Conservation (phyloP, 768 basidiomycete genomes). For the Panaeolus cyanescens region DNA sequence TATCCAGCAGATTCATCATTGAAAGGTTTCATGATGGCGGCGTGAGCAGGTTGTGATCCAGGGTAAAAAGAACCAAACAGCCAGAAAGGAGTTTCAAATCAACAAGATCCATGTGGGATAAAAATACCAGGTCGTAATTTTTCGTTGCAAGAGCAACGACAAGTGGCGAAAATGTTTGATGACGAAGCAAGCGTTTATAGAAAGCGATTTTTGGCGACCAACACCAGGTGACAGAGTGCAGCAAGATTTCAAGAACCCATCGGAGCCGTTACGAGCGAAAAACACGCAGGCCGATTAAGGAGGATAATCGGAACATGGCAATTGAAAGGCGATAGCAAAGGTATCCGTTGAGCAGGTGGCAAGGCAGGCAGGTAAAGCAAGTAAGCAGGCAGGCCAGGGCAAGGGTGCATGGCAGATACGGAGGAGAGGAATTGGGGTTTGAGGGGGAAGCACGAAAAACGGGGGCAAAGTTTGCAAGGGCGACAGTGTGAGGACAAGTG, state of each 20-base stretch:
- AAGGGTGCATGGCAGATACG: not conserved
- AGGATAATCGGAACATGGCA: not conserved
- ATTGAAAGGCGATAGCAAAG: not conserved
- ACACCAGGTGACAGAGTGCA: not conserved
- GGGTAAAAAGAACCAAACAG: not conserved
- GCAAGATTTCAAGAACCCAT: not conserved
- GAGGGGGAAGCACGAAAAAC: conserved; percentile 7
- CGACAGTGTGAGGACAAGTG: not conserved
- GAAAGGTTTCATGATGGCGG: not conserved
- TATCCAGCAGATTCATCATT: not conserved
- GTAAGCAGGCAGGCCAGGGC: not conserved
- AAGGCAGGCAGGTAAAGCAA: not conserved
- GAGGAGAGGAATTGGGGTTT: conserved; percentile 3
- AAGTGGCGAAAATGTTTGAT: not conserved
- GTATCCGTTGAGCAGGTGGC: not conserved
- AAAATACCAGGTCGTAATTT: not conserved
- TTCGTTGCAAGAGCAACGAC: not conserved
- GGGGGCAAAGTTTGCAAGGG: not conserved
- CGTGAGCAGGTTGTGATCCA: not conserved
- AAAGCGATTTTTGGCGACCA: not conserved
- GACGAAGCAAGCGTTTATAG: not conserved
- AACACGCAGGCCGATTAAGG: not conserved
- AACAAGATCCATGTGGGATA: not conserved
- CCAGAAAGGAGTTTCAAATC: not conserved
- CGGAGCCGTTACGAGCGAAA: not conserved